Percentiles rank a stretch among this genome's conserved stretches.
Evolutionary conservation across 805 yeast species (phyloP).

Genomic region (Lipomyces japonicus): DNA sequence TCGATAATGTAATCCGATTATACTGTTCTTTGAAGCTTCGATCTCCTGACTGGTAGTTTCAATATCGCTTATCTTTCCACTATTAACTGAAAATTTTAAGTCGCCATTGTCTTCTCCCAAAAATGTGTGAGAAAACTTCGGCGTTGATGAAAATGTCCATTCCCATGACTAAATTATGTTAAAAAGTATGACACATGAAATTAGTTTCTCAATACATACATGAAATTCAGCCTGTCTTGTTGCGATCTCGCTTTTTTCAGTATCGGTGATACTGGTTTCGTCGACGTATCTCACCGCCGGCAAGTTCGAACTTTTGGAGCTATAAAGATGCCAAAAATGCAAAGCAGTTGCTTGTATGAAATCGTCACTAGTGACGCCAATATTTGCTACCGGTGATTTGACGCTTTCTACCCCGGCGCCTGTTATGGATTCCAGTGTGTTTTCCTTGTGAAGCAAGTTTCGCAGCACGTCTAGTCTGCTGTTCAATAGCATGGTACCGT

Average conservation of each 20-base stretch:
- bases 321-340: constrained; percentile 42
- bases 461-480: constrained; percentile 60
- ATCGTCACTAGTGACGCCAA: constrained; percentile 45
- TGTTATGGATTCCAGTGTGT: constrained; percentile 42
- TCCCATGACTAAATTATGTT: constrained; percentile 45
- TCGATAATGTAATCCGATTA: constrained; percentile 11
- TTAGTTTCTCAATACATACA: constrained; percentile 5
- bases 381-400: constrained; percentile 70
- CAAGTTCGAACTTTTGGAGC: background rate
- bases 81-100: constrained; percentile 3
- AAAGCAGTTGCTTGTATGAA: constrained; percentile 47
- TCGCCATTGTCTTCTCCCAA: constrained; percentile 9
- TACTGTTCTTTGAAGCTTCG: background rate
- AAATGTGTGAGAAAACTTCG: constrained; percentile 59
- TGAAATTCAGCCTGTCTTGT: constrained; percentile 11
- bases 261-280: constrained; percentile 2
- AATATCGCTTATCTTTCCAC: constrained; percentile 7
- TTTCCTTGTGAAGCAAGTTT: constrained; percentile 46
- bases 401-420: constrained; percentile 69
- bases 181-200: background rate
- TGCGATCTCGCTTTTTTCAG: constrained; percentile 6
- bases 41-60: constrained; percentile 1
- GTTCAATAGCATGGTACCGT: constrained; percentile 86
- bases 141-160: constrained; percentile 77
- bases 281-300: constrained; percentile 8